A percentile compares a stretch with the other conserved stretches of the same genome.
Evolutionary conservation across 306 rosid species (phyloP).

Genomic region (Cajanus cajan): DNA sequence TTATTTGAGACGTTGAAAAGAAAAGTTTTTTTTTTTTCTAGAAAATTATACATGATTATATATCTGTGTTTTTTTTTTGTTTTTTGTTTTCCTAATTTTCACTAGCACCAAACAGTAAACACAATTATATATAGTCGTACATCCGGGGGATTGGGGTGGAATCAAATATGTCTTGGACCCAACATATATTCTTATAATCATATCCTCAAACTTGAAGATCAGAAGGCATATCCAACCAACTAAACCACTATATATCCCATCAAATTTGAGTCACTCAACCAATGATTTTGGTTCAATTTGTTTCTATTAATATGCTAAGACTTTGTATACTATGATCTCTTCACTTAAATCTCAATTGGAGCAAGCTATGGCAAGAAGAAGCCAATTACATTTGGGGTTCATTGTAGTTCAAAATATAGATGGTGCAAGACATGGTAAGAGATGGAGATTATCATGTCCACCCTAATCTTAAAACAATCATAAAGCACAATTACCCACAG

Average conservation of each 20-base stretch:
- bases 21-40: not conserved
- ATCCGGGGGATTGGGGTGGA: not conserved
- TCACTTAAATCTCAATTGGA: not conserved
- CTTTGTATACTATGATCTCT: not conserved
- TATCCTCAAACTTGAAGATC: constrained; percentile 16
- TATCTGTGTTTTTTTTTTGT: no score
- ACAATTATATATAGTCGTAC: not conserved
- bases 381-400: not conserved
- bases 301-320: not conserved
- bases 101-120: not conserved
- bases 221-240: constrained; percentile 6
- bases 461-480: not conserved
- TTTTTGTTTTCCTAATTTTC: not conserved
- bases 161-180: constrained; percentile 15
- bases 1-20: not conserved
- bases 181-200: constrained; percentile 16
- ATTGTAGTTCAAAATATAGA: not conserved
- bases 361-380: not conserved
- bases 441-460: not conserved
- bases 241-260: constrained; percentile 31
- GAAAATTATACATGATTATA: not conserved
- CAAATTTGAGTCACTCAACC: constrained; percentile 28
- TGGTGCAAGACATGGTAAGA: not conserved
- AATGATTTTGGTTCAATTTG: constrained; percentile 17
- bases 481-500: constrained; percentile 6